phyloP scores from a whole-genome alignment of 2,329 filamentous ascomycete genomes.

The Sclerotinia glacialis region DNA sequence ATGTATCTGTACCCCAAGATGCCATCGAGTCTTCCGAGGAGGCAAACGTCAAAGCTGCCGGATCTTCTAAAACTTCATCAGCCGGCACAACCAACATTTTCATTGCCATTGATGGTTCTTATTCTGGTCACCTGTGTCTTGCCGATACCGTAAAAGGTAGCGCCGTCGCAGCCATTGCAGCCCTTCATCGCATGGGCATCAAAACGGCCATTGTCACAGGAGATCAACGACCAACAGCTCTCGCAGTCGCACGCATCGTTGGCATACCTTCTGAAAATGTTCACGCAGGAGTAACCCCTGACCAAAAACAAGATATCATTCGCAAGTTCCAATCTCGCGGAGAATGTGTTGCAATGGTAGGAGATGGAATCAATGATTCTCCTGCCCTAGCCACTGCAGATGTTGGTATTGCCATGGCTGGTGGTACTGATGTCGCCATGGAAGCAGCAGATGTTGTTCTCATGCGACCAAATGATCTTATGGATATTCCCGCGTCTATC shows the following conservation, averaged over 20 bases:
- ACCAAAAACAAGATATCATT: slow-evolving; percentile 87
- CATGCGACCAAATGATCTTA: slow-evolving; percentile 87
- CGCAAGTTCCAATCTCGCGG: slow-evolving; percentile 70
- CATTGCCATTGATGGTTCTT: slow-evolving; percentile 77
- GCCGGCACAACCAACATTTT: slow-evolving; percentile 89
- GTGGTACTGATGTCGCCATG: slow-evolving; percentile 94
- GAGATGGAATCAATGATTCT: slow-evolving; percentile 97
- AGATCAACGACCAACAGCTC: slow-evolving; percentile 79
- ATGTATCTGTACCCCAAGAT: slow-evolving; percentile 62
- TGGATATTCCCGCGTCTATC: slow-evolving; percentile 87
- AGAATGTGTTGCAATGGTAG: slow-evolving; percentile 89
- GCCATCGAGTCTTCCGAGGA: slow-evolving; percentile 63
- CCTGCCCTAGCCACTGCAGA: slow-evolving; percentile 90
- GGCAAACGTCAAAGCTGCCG: slow-evolving; percentile 49
- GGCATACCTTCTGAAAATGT: slow-evolving; percentile 76
- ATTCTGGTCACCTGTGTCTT: slow-evolving; percentile 78
- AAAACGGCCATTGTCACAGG: slow-evolving; percentile 90
- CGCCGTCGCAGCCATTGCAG: slow-evolving; percentile 74
- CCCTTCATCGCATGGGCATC: slow-evolving; percentile 80
- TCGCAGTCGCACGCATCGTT: slow-evolving; percentile 77
- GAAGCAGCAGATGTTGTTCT: slow-evolving; percentile 95
- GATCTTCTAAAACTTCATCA: slow-evolving; percentile 37
- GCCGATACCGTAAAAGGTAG: slow-evolving; percentile 90
- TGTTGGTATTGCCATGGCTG: slow-evolving; percentile 88
- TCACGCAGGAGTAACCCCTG: slow-evolving; percentile 82